A percentile compares a stretch with the other conserved stretches of the same genome.
These are phyloP conservation scores for Leucocoprinus leucothites DNA, from an alignment of 768 basidiomycete species.

Conservation along the genomic window DNA sequence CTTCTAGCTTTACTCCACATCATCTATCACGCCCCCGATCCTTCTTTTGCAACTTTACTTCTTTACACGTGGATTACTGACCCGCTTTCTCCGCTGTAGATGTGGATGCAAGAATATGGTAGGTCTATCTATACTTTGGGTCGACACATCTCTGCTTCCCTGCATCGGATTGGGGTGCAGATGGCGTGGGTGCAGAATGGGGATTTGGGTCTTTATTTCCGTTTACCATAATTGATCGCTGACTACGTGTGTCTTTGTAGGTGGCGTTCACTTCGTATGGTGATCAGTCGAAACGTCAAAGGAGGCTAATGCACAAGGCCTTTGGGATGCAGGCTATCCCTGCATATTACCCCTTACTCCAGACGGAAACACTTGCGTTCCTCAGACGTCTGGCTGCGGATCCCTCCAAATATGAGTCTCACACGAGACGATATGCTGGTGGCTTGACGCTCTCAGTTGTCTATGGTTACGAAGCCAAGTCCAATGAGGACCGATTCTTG, in stretches of 20 bases:
- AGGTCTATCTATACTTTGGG: conserved; percentile 17
- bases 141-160: conserved; percentile 4
- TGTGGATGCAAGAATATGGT: conserved; percentile 71
- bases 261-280: conserved; percentile 68
- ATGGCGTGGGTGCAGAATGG: not conserved
- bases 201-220: conserved; percentile 7
- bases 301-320: conserved; percentile 64
- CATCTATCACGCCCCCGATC: conserved; percentile 1
- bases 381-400: conserved; percentile 50
- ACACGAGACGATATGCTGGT: conserved; percentile 53
- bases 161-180: not conserved
- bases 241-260: conserved; percentile 22
- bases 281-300: conserved; percentile 60
- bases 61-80: conserved; percentile 13
- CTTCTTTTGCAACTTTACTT: conserved; percentile 10
- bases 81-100: conserved; percentile 22
- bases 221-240: conserved; percentile 9
- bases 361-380: conserved; percentile 54
- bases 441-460: conserved; percentile 54
- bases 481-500: conserved; percentile 36
- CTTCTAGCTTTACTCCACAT: conserved; percentile 5
- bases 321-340: conserved; percentile 51
- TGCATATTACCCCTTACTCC: conserved; percentile 54
- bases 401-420: conserved; percentile 32
- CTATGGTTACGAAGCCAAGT: conserved; percentile 53